Evolutionary conservation across 306 rosid species (phyloP).

Genomic region (Fragaria ananassa): DNA sequence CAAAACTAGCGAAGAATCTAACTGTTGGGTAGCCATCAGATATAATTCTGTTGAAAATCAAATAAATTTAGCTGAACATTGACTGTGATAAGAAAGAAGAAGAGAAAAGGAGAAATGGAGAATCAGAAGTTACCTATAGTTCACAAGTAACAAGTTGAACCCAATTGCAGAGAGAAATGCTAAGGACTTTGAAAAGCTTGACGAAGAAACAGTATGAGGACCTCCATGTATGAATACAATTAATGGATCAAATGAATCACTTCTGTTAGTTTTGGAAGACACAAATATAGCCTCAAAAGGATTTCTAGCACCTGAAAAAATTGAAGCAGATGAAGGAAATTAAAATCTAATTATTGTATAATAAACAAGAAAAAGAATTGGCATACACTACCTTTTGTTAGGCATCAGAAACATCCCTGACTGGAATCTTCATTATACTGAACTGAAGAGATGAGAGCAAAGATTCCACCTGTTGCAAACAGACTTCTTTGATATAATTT

Average conservation of each 20-base stretch:
- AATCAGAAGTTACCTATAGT: constrained; percentile 60
- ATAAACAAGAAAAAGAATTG: constrained; percentile 16
- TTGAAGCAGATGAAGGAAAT: constrained; percentile 7
- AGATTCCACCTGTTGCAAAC: constrained; percentile 54
- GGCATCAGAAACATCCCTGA: constrained; percentile 59
- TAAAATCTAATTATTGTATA: constrained; percentile 5
- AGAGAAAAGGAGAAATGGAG: neutral
- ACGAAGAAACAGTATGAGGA: constrained; percentile 53
- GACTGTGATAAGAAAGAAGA: neutral
- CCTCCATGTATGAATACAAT: constrained; percentile 88
- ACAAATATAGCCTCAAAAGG: constrained; percentile 85
- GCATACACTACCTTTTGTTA: constrained; percentile 56
- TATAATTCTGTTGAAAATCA: neutral
- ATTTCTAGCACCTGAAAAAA: constrained; percentile 64
- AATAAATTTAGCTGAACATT: neutral
- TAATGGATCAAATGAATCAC: constrained; percentile 55
- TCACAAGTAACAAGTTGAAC: constrained; percentile 73
- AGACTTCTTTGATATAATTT: constrained; percentile 12
- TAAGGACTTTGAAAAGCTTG: constrained; percentile 71
- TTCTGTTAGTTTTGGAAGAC: constrained; percentile 54
- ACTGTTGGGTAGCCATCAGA: neutral
- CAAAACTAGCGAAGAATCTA: neutral
- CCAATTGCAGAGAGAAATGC: constrained; percentile 85
- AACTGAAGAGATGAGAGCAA: constrained; percentile 66
- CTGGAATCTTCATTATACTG: constrained; percentile 63